Conservation (phyloP, 2,329 filamentous ascomycete species). For the Pochonia chlamydosporia region DNA sequence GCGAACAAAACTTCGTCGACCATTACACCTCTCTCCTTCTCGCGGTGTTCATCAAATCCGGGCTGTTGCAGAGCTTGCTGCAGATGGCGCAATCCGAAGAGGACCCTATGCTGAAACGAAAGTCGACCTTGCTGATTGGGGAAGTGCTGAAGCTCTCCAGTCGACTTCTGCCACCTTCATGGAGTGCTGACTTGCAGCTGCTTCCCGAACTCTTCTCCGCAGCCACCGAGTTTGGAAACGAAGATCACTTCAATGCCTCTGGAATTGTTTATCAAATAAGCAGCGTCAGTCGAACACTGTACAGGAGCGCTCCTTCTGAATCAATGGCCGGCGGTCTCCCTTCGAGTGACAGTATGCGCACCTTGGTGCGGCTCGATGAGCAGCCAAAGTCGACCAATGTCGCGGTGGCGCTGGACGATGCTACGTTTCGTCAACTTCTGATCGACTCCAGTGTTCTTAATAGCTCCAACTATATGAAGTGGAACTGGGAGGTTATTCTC, state of each 20-base stretch:
- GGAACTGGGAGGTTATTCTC: slow-evolving; percentile 94
- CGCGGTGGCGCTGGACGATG: slow-evolving; percentile 48
- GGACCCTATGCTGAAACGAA: slow-evolving; percentile 69
- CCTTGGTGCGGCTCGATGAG: slow-evolving; percentile 49
- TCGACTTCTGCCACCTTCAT: slow-evolving; percentile 71
- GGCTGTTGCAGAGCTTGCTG: slow-evolving; percentile 57
- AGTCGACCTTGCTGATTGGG: slow-evolving; percentile 83
- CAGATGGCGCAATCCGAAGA: slow-evolving; percentile 63
- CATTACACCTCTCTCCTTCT: slow-evolving; percentile 90
- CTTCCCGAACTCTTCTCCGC: slow-evolving; percentile 79
- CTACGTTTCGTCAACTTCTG: slow-evolving; percentile 57
- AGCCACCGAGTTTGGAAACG: slow-evolving; percentile 64
- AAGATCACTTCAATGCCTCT: slow-evolving; percentile 73
- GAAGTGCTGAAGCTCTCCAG: slow-evolving; percentile 88
- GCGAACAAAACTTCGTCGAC: slow-evolving; percentile 79
- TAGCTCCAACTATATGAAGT: slow-evolving; percentile 87
- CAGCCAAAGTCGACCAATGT: slow-evolving; percentile 43
- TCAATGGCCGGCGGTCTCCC: slow-evolving; percentile 31
- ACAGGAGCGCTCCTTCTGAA: slow-evolving; percentile 61
- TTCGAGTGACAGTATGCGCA: slow-evolving; percentile 39
- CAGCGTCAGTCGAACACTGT: slow-evolving; percentile 89
- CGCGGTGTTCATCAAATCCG: slow-evolving; percentile 77
- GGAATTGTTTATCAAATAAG: slow-evolving; percentile 97
- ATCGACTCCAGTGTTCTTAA: slow-evolving; percentile 81
- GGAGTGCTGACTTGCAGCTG: slow-evolving; percentile 81